Base-by-base conservation (phyloP, 1,139 yeast species). In the Sporopachydermia cereana region DNA sequence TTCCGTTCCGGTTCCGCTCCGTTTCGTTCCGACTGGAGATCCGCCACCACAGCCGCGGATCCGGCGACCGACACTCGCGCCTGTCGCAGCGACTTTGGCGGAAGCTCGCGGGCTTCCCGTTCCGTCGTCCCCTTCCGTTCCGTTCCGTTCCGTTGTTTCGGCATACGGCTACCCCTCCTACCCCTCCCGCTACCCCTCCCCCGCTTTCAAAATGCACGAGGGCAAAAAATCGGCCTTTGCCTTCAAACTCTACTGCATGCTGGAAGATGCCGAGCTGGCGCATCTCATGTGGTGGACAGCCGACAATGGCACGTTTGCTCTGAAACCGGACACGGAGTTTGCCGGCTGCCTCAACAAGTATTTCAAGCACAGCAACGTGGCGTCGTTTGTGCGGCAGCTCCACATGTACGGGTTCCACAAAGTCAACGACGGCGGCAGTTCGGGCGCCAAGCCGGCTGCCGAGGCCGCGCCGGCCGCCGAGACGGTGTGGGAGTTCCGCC, bases 371-470 rank as follows among this genome's bases (percentile, higher is more conserved):
- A 79, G 85, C 39, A 82, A 82, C 56, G 80, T 81, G 45, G 84
- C 89, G 1, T 77, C 84, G n/a, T 82, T 82, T 59, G 84, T 82
- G 24, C 71, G 91, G 46, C 91, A 82, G 55, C 58, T 82, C 48
- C 83, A 82, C 61, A 82, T 82, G 85, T 82, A 82, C 57, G 91
- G 86, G 17, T 77, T 77, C 60, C 89, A 82, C 57, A 82, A 82
- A 59, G 85, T 81, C 17, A 69, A 72, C 47, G 73, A 69, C 49
- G n/a, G n/a, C 30, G 22, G 22, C 22, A 7, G 12, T n/a, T 5
- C 12, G 5, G 22, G 39, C 39, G 5, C 18, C 9, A 34, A 21
- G 7, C 9, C 20, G 9, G n/a, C 22, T 24, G 41, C 41, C 18
- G 45, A 47, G 30, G 42, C 30, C 12, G 41, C 45, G 7, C 41